phyloP scores from a whole-genome alignment of 2,329 filamentous ascomycete genomes.

The Lasiodiplodia sp. region DNA sequence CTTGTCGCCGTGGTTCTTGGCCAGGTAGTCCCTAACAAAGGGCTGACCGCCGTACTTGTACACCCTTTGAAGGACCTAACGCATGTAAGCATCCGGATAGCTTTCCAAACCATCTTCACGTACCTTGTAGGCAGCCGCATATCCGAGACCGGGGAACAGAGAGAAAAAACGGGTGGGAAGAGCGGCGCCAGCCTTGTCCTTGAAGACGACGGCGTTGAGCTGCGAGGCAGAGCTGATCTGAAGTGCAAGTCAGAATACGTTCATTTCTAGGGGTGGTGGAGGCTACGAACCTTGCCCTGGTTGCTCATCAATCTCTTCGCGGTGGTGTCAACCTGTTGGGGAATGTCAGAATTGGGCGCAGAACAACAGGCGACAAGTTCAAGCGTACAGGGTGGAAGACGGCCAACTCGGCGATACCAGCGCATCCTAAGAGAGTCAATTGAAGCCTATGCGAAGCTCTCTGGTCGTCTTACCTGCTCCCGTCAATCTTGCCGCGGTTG shows the following conservation, averaged over 20 bases:
- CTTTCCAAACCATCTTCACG: conserved; percentile 28
- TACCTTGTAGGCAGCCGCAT: conserved; percentile 96
- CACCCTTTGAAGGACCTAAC: conserved; percentile 83
- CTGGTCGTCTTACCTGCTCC: conserved; percentile 81
- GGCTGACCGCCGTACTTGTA: conserved; percentile 99
- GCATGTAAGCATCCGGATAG: not conserved
- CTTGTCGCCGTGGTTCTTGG: conserved; percentile 76
- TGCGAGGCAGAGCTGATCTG: conserved; percentile 64
- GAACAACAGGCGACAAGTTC: conserved; percentile 29
- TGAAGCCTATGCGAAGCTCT: conserved; percentile 30
- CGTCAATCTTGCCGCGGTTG: conserved; percentile 83
- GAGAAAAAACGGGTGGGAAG: conserved; percentile 84
- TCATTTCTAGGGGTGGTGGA: conserved; percentile 42
- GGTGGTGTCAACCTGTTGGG: conserved; percentile 88
- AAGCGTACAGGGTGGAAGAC: conserved; percentile 83
- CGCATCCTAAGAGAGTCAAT: conserved; percentile 68
- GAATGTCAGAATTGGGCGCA: conserved; percentile 36
- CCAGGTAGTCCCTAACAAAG: conserved; percentile 88
- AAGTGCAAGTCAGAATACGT: not conserved
- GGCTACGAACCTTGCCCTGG: conserved; percentile 69
- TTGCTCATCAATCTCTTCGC: conserved; percentile 99
- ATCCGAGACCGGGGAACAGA: conserved; percentile 94
- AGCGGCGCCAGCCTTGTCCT: conserved; percentile 78
- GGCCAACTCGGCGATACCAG: conserved; percentile 90
- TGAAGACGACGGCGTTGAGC: conserved; percentile 94